Evolutionary conservation across 441 rosid species (phyloP).

Genomic region (Codiaeum variegatum): DNA sequence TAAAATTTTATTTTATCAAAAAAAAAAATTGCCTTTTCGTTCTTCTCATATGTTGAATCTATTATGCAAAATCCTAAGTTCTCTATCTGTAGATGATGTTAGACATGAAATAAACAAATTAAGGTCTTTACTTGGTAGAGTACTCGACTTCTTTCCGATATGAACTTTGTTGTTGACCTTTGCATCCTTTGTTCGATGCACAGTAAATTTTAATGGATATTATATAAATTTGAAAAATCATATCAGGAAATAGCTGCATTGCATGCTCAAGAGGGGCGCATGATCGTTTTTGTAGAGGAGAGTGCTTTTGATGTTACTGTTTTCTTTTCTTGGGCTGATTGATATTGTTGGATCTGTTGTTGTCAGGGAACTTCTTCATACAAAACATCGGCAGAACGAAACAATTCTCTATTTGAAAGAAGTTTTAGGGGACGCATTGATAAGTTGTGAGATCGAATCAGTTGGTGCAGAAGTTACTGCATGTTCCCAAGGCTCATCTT

Average conservation of each 20-base stretch:
- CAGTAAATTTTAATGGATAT: neutral
- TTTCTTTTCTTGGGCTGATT: slow-evolving; percentile 2
- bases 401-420: slow-evolving; percentile 33
- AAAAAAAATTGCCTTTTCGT: neutral
- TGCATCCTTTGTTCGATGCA: neutral
- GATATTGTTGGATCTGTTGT: neutral
- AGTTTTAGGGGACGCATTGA: slow-evolving; percentile 44
- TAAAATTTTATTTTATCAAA: too few relatives aligned
- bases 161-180: neutral
- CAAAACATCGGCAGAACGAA: slow-evolving; percentile 41
- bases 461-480: slow-evolving; percentile 48
- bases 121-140: neutral
- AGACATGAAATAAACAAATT: neutral
- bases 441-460: slow-evolving; percentile 60
- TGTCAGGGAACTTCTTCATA: slow-evolving; percentile 52
- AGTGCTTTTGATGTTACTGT: neutral
- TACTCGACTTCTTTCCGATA: neutral
- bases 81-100: neutral
- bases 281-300: neutral
- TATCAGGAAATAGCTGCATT: neutral
- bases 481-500: slow-evolving; percentile 52
- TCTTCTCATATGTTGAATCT: neutral
- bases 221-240: neutral
- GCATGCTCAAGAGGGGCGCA: neutral
- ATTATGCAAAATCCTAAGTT: neutral